Conservation (phyloP, 2,329 filamentous ascomycete genomes). For the Ophiostoma novo-ulmi region DNA sequence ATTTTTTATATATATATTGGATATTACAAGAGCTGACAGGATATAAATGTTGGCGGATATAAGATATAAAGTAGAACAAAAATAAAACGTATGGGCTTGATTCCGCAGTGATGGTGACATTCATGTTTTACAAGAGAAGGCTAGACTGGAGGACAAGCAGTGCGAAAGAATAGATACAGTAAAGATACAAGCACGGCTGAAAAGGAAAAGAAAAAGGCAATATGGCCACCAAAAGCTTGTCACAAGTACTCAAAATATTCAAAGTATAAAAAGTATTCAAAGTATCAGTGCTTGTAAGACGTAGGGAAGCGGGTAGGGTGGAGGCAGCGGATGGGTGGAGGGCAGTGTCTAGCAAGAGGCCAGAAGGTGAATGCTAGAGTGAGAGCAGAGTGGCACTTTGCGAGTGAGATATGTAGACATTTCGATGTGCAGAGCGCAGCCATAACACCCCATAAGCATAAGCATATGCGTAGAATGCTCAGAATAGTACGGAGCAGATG, state of each 20-base stretch:
- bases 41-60: not conserved
- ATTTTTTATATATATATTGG: not conserved
- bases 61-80: not conserved
- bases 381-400: not conserved
- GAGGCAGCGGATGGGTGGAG: not conserved
- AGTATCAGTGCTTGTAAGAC: not conserved
- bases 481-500: not conserved
- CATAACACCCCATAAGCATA: not conserved
- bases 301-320: not conserved
- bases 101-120: not conserved
- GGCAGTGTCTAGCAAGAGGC: not conserved
- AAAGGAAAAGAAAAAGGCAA: not conserved
- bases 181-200: not conserved
- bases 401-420: not conserved
- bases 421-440: not conserved
- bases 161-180: not conserved
- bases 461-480: not conserved
- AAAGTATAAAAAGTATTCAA: not conserved
- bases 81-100: not conserved
- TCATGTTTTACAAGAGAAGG: not conserved
- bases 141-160: not conserved
- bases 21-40: too few species aligned
- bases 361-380: not conserved
- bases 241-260: not conserved
- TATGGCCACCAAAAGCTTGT: not conserved